Base-by-base conservation (phyloP, 345 rosid genomes). In the Camelina laxa region DNA sequence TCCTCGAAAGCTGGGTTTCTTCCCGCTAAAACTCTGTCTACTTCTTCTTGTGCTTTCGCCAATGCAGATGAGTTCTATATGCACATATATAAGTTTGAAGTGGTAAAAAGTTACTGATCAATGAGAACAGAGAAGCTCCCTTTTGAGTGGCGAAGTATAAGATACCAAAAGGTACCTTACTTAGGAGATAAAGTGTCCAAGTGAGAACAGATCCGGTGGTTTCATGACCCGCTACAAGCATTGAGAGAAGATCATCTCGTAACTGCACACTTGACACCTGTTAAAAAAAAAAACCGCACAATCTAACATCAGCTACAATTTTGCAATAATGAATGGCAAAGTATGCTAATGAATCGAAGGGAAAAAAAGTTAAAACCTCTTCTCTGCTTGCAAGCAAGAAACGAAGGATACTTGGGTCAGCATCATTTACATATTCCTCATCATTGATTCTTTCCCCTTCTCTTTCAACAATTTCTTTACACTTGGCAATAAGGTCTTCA, bases 171-270 rank as follows among this genome's bases (percentile, higher is more conserved):
- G 51, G 8, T 90, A 92, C 98, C 97, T 94, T 89, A 81, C 95
- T 91, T 67, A 94, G 86, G 80, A 94, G 98, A 85, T 91, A 94
- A 68, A 90, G 63, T 12, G 98, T 94, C 97, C 98, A 94, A 16
- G 97, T 94, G 83, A 94, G 86, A 10, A 89, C 96, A 9, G 98
- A 94, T 56, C 92, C 98, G 4, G 98, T 94, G 68, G 98, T 94
- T 84, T 91, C 98, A 67, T 91, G 97, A 69, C 98, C 97, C 16
- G 98, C 98, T 30, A 91, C 98, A 79, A 94, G 85, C 96, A 91
- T 88, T 47, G 98, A 94, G 78, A 94, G 80, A 71, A 91, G 91
- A 84, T 94, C 98, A 79, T 94, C 97, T 47, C 96, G 83, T 76
- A 94, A 76, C 78, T 91, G 98, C 47, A 79, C 67, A 72, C 95